These are phyloP conservation scores for Lablab purpureus DNA, from an alignment of 306 rosid genomes.

Conservation along the genomic window DNA sequence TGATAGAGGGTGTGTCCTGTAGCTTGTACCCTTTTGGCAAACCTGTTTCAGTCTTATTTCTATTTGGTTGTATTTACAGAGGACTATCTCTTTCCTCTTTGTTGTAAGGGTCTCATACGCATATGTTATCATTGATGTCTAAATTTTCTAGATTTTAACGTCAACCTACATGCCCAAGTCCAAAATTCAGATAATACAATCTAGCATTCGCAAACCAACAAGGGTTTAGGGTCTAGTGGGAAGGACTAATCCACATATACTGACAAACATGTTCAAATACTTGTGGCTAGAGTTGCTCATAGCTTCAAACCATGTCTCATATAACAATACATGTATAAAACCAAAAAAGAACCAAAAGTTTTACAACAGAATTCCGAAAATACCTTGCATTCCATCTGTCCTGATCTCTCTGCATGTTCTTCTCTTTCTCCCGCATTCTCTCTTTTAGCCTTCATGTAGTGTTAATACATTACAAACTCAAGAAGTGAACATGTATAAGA, in stretches of 20 bases:
- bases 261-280: background rate
- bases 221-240: background rate
- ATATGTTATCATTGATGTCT: background rate
- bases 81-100: conserved; percentile 1
- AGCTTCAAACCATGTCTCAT: background rate
- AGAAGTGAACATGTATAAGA: conserved; percentile 40
- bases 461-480: conserved; percentile 42
- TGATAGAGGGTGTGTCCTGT: background rate
- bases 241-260: background rate
- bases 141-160: background rate
- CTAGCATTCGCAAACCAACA: background rate
- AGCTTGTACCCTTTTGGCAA: background rate
- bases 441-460: conserved; percentile 57
- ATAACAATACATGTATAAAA: background rate
- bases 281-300: background rate
- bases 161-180: background rate
- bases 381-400: conserved; percentile 92
- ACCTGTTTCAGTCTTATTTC: conserved; percentile 3
- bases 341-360: background rate
- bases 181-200: conserved; percentile 33
- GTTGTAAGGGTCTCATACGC: background rate
- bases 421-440: conserved; percentile 66
- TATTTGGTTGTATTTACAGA: background rate
- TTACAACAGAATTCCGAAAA: conserved; percentile 40
- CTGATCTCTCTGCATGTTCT: conserved; percentile 61